These are phyloP conservation scores for Lentinula sp. DNA, from an alignment of 768 basidiomycete species.

Conservation along the genomic window DNA sequence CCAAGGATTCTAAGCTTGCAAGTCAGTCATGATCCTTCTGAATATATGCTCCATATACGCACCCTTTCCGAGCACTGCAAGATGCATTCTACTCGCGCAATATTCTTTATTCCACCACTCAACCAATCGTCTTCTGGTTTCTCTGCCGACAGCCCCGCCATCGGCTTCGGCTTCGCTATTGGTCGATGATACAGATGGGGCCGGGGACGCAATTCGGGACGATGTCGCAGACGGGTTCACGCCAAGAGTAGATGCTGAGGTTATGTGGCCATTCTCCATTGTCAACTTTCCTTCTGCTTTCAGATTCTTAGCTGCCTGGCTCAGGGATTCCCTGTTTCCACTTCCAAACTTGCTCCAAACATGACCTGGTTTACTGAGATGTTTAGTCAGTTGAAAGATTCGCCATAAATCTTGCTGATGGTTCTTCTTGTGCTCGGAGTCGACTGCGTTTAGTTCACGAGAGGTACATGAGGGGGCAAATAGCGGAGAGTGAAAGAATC, in stretches of 20 bases:
- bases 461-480: conserved; percentile 82
- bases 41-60: neutral
- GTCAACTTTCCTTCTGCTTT: conserved; percentile 41
- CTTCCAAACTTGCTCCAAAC: conserved; percentile 91
- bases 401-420: conserved; percentile 87
- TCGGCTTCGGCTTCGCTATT: conserved; percentile 62
- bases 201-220: conserved; percentile 53
- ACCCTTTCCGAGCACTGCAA: conserved; percentile 81
- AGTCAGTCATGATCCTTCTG: neutral
- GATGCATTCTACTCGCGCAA: conserved; percentile 74
- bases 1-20: conserved; percentile 55
- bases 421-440: conserved; percentile 97
- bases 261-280: conserved; percentile 21
- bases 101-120: conserved; percentile 86
- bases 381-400: conserved; percentile 92
- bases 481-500: conserved; percentile 91
- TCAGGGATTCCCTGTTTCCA: conserved; percentile 73
- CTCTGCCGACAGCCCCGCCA: conserved; percentile 73
- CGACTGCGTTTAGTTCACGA: conserved; percentile 91
- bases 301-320: conserved; percentile 49
- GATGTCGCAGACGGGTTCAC: conserved; percentile 35
- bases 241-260: conserved; percentile 12
- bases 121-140: conserved; percentile 69
- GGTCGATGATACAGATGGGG: conserved; percentile 47
- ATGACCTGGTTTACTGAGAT: conserved; percentile 72